Conservation (phyloP, 2,329 filamentous ascomycete species). For the Penicillium sp. region DNA sequence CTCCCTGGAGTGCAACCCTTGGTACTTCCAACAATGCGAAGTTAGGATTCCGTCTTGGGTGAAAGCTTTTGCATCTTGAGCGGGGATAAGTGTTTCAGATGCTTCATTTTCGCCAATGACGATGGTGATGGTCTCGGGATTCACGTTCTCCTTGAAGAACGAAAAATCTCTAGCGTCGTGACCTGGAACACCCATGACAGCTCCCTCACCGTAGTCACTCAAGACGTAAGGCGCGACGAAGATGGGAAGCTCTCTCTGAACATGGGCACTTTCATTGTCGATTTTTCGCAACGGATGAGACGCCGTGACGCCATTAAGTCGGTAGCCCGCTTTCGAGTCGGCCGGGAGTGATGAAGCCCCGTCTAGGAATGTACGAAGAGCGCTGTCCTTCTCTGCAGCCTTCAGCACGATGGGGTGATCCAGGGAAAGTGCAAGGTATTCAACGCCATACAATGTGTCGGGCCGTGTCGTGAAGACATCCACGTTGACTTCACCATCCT, state of each 20-base stretch:
- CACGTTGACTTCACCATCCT: conserved; percentile 45
- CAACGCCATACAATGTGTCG: conserved; percentile 82
- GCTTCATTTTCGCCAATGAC: conserved; percentile 50
- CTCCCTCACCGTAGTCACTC: conserved; percentile 80
- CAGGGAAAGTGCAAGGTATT: conserved; percentile 77
- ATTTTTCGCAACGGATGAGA: conserved; percentile 63
- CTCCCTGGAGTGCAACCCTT: conserved; percentile 61
- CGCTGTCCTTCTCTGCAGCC: conserved; percentile 58
- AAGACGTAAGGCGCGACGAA: conserved; percentile 84
- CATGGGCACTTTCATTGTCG: conserved; percentile 46
- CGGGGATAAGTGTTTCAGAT: conserved; percentile 20
- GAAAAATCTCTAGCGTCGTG: conserved; percentile 76
- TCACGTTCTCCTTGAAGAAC: conserved; percentile 73
- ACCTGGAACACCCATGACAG: conserved; percentile 87
- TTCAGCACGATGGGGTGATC: conserved; percentile 66
- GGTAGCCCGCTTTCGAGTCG: conserved; percentile 64
- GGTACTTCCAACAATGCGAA: conserved; percentile 62
- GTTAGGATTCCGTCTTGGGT: conserved; percentile 67
- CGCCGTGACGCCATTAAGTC: conserved; percentile 60
- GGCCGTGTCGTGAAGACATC: conserved; percentile 81
- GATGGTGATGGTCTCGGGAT: conserved; percentile 58
- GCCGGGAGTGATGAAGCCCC: conserved; percentile 52
- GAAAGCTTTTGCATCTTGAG: conserved; percentile 55
- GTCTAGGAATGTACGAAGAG: conserved; percentile 67
- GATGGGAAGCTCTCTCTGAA: conserved; percentile 60